Evolutionary conservation across 495 filamentous ascomycete species (phyloP).

Genomic region (Lichina pygmaea): DNA sequence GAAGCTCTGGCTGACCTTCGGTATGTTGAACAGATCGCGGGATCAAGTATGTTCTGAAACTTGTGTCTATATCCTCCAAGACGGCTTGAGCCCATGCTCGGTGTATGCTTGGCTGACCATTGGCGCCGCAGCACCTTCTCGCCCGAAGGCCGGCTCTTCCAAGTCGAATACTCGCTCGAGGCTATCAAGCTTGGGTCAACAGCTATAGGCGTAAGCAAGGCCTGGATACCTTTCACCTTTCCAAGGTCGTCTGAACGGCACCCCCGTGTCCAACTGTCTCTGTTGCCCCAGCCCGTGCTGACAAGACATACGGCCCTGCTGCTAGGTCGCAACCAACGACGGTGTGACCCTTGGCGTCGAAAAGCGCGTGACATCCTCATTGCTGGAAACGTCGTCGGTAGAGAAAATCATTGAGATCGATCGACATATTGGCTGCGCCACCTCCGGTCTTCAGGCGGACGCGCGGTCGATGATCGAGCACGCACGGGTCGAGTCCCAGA

Average conservation of each 20-base stretch:
- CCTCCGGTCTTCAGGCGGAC: conserved; percentile 92
- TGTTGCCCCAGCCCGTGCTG: neutral
- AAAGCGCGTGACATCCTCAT: conserved; percentile 92
- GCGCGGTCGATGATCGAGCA: conserved; percentile 92
- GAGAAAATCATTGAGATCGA: conserved; percentile 99
- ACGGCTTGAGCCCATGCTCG: neutral
- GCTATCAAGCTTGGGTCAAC: conserved; percentile 98
- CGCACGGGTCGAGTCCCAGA: conserved; percentile 89
- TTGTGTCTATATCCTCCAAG: neutral
- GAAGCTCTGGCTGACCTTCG: conserved; percentile 11
- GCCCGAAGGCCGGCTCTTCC: conserved; percentile 96
- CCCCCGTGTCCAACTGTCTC: no score
- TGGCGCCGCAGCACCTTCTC: conserved; percentile 67
- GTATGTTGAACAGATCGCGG: conserved; percentile 50
- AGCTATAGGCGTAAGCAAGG: conserved; percentile 55
- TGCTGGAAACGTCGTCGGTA: conserved; percentile 88
- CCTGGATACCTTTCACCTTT: neutral
- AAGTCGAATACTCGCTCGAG: conserved; percentile 99
- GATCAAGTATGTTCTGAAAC: conserved; percentile 46
- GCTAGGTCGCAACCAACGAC: conserved; percentile 60
- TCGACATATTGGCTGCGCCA: conserved; percentile 92
- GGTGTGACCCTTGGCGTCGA: conserved; percentile 93
- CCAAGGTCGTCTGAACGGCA: no score
- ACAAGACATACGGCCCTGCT: neutral
- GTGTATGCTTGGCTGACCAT: conserved; percentile 3